Percentiles rank a stretch among this genome's conserved stretches.
Conservation (phyloP, 1,284 basidiomycete genomes). For the Cystobasidium sp. region DNA sequence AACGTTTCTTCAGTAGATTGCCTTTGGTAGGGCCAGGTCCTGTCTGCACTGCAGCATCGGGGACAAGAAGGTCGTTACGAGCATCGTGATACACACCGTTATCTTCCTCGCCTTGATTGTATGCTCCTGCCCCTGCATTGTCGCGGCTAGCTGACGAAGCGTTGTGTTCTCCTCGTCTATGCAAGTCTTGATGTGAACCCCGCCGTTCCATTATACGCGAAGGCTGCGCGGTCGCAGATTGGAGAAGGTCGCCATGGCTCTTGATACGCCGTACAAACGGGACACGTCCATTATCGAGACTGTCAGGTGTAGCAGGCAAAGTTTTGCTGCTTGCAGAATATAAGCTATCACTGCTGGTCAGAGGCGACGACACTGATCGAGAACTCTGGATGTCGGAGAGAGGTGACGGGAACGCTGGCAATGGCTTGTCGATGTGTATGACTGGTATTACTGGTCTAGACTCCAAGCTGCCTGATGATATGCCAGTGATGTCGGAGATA, state of each 20-base stretch:
- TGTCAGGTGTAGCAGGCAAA: too few species aligned
- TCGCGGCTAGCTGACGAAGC: too few species aligned
- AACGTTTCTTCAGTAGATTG: constrained; percentile 21
- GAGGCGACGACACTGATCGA: background rate
- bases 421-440: constrained; percentile 21
- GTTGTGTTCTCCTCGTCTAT: background rate
- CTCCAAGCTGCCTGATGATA: background rate
- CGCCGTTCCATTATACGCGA: constrained; percentile 4
- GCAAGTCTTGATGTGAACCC: constrained; percentile 4
- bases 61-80: background rate
- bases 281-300: too few species aligned
- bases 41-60: background rate
- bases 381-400: background rate
- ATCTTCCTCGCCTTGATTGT: too few species aligned
- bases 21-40: background rate
- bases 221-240: background rate
- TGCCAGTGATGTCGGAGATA: background rate
- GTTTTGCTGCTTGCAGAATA: too few species aligned
- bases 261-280: constrained; percentile 22
- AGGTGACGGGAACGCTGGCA: constrained; percentile 6
- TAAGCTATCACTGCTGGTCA: background rate
- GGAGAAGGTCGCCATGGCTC: constrained; percentile 31
- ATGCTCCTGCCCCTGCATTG: background rate
- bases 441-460: background rate
- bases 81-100: too few species aligned